Evolutionary conservation across 768 basidiomycete genomes (phyloP).

Genomic region (Mycena belliarum): DNA sequence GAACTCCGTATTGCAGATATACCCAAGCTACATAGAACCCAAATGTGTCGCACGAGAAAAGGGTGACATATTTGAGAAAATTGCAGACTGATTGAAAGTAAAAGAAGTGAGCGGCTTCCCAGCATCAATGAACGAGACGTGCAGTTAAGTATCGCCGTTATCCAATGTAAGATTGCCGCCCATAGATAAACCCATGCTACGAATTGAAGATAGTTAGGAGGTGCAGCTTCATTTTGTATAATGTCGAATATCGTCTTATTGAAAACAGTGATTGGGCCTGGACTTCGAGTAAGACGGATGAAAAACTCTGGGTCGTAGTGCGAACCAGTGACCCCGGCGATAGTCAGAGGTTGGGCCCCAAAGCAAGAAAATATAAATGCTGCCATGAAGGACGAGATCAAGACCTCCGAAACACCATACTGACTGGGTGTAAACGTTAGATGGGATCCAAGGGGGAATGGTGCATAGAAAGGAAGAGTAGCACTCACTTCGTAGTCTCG

Average conservation of each 20-base stretch:
- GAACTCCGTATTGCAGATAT: conserved; percentile 83
- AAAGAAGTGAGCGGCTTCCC: conserved; percentile 1
- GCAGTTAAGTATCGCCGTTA: conserved; percentile 81
- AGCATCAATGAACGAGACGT: conserved; percentile 22
- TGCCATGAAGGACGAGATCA: conserved; percentile 84
- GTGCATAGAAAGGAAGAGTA: too few relatives aligned
- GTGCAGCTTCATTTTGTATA: conserved; percentile 51
- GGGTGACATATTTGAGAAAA: conserved; percentile 82
- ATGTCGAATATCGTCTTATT: conserved; percentile 90
- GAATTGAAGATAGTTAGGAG: conserved; percentile 81
- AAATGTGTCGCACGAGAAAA: conserved; percentile 90
- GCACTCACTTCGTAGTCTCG: conserved; percentile 60
- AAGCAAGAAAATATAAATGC: conserved; percentile 86
- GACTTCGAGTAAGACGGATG: not conserved
- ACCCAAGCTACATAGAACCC: conserved; percentile 93
- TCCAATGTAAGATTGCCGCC: conserved; percentile 85
- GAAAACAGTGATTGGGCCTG: conserved; percentile 89
- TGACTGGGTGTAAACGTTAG: conserved; percentile 37
- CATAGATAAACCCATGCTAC: conserved; percentile 93
- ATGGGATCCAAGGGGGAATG: too few relatives aligned
- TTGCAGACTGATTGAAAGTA: conserved; percentile 67
- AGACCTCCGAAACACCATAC: conserved; percentile 88
- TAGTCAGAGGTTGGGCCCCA: conserved; percentile 88
- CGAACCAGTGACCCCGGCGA: conserved; percentile 86
- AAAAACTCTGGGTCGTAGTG: not conserved